Evolutionary conservation across 2,329 filamentous ascomycete species (phyloP), one percentile per base, ranked within the genome.

Genomic region (Botrytis sinoallii): DNA sequence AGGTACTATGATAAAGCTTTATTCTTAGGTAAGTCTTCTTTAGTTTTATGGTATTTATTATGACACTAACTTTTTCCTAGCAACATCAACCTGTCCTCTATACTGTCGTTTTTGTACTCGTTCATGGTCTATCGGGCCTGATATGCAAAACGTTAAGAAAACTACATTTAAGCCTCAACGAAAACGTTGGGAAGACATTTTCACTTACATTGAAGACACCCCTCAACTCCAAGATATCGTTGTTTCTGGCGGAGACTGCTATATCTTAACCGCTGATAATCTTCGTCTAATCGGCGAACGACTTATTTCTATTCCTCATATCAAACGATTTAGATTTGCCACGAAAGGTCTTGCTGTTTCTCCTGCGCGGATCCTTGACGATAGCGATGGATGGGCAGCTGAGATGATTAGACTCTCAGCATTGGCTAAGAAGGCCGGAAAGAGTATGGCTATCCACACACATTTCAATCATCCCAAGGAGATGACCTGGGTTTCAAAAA

Each of bases 381-480:
- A 77, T 1, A 78, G 79, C 0, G 89, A 91, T 76, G 77, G 77
- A 6, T 91, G 89, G 89, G 82, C 85, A 1, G 81, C 85, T 4
- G 83, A 86, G 1, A 81, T 91, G 61, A 84, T 89, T 42, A 82
- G 82, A 6, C 79, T 91, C 1, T 85, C 85, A 0, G 83, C 86
- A 66, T 81, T 83, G 73, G 89, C 87, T 5, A 84, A 85, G 72
- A 78, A 81, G 67, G 83, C 85, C 38, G 88, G 88, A 8, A 91
- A 91, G 79, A 84, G 87, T 69, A 85, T 91, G 76, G 89, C 88
- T 6, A 81, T 90, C 71, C 89, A 91, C 78, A 91, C 89, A 0
- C 90, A 91, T 77, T 89, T 91, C 81, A 91, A 91, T 77, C 88
- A 90, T 75, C 86, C 88, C 0, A 85, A 85, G 55, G 89, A 91